A percentile compares a stretch with the other conserved stretches of the same genome.
Conservation (phyloP, 345 rosid species). For the Rhizophora apiculata region DNA sequence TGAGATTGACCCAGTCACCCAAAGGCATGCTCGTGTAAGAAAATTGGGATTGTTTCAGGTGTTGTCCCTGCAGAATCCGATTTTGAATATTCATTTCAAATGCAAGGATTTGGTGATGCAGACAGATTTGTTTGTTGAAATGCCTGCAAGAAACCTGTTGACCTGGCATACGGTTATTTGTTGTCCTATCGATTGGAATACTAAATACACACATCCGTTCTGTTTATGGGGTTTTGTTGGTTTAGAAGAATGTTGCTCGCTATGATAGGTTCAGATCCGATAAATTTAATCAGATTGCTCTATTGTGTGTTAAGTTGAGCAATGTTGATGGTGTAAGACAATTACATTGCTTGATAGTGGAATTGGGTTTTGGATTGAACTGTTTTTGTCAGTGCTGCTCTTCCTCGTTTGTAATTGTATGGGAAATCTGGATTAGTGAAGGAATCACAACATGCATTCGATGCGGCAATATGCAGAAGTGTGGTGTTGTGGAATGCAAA, state of each 20-base stretch:
- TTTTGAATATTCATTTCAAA: slow-evolving; percentile 45
- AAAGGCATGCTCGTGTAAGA: slow-evolving; percentile 30
- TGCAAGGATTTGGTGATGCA: slow-evolving; percentile 25
- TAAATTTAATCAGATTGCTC: slow-evolving; percentile 49
- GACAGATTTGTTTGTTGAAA: slow-evolving; percentile 60
- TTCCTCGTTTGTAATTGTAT: slow-evolving; percentile 59
- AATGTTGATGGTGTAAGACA: slow-evolving; percentile 41
- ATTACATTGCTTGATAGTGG: slow-evolving; percentile 51
- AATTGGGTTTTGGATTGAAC: slow-evolving; percentile 42
- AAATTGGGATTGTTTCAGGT: slow-evolving; percentile 40
- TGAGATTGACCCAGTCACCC: no score
- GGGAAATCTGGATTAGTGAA: slow-evolving; percentile 56
- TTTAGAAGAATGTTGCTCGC: slow-evolving; percentile 45
- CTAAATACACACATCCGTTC: slow-evolving; percentile 6
- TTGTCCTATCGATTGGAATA: slow-evolving; percentile 26
- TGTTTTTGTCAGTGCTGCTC: slow-evolving; percentile 44
- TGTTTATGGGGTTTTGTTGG: slow-evolving; percentile 28
- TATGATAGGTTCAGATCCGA: slow-evolving; percentile 41
- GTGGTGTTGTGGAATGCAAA: slow-evolving; percentile 62
- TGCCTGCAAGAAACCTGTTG: slow-evolving; percentile 51
- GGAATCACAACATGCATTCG: slow-evolving; percentile 48
- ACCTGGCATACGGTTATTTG: slow-evolving; percentile 65
- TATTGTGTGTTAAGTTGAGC: slow-evolving; percentile 41
- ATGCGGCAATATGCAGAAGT: slow-evolving; percentile 40
- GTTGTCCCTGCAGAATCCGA: slow-evolving; percentile 47